Evolutionary conservation across 441 rosid genomes (phyloP), one percentile per base, ranked within the genome.

Genomic region (Gossypium trilobum): DNA sequence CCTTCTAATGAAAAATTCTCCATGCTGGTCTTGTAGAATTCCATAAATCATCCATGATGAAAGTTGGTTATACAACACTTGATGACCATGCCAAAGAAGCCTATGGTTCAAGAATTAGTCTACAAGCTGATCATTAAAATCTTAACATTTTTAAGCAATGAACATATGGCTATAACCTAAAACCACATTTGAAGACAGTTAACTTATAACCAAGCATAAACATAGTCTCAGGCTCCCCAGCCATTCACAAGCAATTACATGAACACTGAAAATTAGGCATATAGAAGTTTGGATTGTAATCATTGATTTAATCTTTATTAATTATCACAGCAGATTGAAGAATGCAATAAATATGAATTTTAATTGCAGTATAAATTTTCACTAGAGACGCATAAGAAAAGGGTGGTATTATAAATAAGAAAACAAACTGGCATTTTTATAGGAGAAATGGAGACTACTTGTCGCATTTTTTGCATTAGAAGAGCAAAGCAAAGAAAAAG

Each of bases 1-100:
- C 99, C 95, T 90, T 84, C 86, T 80, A 59, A 92, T 86, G 77
- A 91, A 90, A 84, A 94, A 91, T 80, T 94, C 98, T 72, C 83
- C 89, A 82, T 91, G 92, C 77, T 90, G 92, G 81, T 91, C 98
- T 81, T 94, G 96, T 78, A 90, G 93, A 83, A 94, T 91, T 74
- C 98, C 98, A 83, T 91, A 91, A 70, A 94, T 88, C 93, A 90
- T 87, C 98, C 97, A 91, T 64, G 97, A 85, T 0, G 96, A 96
- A 70, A 94, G 97, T 75, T 91, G 98, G 81, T 88, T 91, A 80
- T 90, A 91, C 90, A 94, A 79, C 71, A 94, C 94, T 77, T 90
- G 97, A 80, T 91, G 97, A 71, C 95, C 97, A 65, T 94, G 96
- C 99, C 99, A 94, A 81, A 90, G 94, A 83, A 94, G 97, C 88